Evolutionary conservation across 2,329 filamentous ascomycete species (phyloP), one percentile per base, ranked within the genome.

Genomic region (Coniella lustricola): DNA sequence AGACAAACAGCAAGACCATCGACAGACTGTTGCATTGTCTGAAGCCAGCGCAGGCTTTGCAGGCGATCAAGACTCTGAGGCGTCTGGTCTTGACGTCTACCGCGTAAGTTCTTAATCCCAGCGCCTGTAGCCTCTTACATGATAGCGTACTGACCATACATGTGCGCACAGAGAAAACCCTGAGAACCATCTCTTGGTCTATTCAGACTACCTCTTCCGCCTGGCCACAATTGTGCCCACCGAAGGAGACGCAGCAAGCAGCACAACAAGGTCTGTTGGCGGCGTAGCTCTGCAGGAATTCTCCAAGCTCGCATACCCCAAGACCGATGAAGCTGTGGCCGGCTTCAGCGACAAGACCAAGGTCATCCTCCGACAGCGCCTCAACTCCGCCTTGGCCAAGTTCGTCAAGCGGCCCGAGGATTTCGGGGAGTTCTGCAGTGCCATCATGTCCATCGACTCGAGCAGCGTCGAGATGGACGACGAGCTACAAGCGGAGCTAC

Each of bases 1-100:
- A 85, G 49, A 95, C 90, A 17, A 78, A 83, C 31, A 71, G 82
- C 18, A 72, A 78, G 48, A 63, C 66, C 14, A 65, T 76, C n/a
- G 63, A 82, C 32, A 64, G 69, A 22, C 63, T 75, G 22, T 64
- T 81, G 31, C 64, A 68, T 48, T 60, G 71, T 16, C 75, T 46
- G 33, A 44, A 20, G 37, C 43, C 52, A 4, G 22, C 46, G 14
- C 42, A 54, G 25, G 46, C 46, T n/a, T 21, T 22, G 12, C 34
- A 51, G 25, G 34, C 49, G 2, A 52, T 54, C 39, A 44, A 52
- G 22, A 46, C 36, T 4, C 8, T 52, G 21, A 49, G 43, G 35
- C 22, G 45, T 34, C 46, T 54, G n/a, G 53, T 61, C 3, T 56
- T 66, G 8, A 59, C 65, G 7, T 52, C 56, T 9, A 57, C 60